Evolutionary conservation across 2,329 filamentous ascomycete species (phyloP).

Genomic region (Colletotrichum aenigma): DNA sequence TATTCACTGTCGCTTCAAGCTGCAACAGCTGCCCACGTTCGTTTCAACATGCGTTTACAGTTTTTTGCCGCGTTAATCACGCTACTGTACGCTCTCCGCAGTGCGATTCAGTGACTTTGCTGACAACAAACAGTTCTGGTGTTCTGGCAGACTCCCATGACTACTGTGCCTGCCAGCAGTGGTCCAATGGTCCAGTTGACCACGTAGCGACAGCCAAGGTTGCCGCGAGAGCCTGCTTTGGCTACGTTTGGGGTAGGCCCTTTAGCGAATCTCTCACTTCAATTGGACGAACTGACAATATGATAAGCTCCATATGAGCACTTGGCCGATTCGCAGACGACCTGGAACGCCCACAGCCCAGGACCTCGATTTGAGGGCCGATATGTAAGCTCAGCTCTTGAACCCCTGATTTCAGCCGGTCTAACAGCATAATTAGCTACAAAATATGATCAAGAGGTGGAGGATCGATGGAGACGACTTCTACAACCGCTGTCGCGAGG

Average conservation of each 20-base stretch:
- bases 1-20: neutral
- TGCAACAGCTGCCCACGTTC: neutral
- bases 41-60: neutral
- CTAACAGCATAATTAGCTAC: neutral
- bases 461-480: neutral
- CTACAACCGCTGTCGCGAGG: neutral
- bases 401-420: neutral
- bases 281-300: neutral
- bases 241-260: neutral
- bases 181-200: neutral
- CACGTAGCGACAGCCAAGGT: neutral
- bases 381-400: neutral
- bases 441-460: neutral
- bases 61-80: neutral
- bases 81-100: neutral
- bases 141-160: neutral
- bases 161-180: neutral
- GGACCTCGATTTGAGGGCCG: neutral
- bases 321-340: neutral
- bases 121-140: rapidly evolving
- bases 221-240: neutral
- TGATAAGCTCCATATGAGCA: neutral
- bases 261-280: no score
- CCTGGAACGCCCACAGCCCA: neutral
- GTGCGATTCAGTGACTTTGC: neutral